Base-by-base conservation (phyloP, 805 yeast genomes). In the Pichia pseudocactophila region DNA sequence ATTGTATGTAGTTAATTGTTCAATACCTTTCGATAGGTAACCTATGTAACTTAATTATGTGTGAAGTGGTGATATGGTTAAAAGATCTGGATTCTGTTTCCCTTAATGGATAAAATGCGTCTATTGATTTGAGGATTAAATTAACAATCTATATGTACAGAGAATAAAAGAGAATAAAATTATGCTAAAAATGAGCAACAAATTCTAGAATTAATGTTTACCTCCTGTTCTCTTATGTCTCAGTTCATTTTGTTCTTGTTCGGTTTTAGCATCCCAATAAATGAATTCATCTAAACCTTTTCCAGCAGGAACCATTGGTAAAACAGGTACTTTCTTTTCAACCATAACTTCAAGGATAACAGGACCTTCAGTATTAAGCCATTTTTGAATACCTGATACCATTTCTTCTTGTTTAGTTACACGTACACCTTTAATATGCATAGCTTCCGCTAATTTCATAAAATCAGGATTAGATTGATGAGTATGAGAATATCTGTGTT, bases 281-380 rank as follows among this genome's bases (percentile, higher is more conserved):
- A 92, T 83, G 62, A 90, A 89, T 65, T 92, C 97, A 58, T 92
- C 90, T 57, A 92, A 73, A 50, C 84, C 96, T 64, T 84, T 86
- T 55, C 97, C 98, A 47, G 80, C 95, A 41, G 98, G 95, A 42
- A 92, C 97, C 95, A 92, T 88, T 43, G 98, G 98, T 62, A 92
- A 74, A 47, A 92, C 97, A 40, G 97, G 96, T 38, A 90, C 96
- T 72, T 83, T 83, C 73, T 78, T 78, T 68, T 89, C 97, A 27
- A 88, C 92, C 39, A 80, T 56, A 35, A 88, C 97, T 71, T 92
- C 98, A 57, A 90, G 66, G 58, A 92, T 73, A 36, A 89, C 83
- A 19, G 98, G 97, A 16, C 95, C 94, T 35, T 76, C 74, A 42
- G 71, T 66, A 43, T 73, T 83, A 45, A 92, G 68, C 72, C 88